A percentile compares a stretch with the other conserved stretches of the same genome.
Conservation (phyloP, 257 asterid species). For the Prunella vulgaris region DNA sequence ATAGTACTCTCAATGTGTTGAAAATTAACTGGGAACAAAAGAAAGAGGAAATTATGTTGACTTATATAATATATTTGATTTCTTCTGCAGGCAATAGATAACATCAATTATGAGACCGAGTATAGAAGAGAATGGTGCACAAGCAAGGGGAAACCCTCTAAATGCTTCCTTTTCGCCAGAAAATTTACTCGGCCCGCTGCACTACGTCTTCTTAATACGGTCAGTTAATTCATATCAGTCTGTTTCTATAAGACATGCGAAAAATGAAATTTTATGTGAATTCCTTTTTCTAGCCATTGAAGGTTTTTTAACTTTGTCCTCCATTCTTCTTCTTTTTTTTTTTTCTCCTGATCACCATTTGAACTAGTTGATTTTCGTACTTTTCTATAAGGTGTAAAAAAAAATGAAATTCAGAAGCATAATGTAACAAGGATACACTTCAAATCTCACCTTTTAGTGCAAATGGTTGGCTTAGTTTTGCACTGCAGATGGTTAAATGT, state of each 20-base stretch:
- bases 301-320: background rate
- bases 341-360: background rate
- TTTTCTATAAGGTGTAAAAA: background rate
- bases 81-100: conserved; percentile 60
- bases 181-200: conserved; percentile 94
- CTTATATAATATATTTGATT: background rate
- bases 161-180: conserved; percentile 90
- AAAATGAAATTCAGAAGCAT: background rate
- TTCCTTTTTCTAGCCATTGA: background rate
- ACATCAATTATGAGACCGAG: conserved; percentile 82
- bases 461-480: background rate
- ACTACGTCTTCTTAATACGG: conserved; percentile 75
- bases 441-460: background rate
- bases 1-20: background rate
- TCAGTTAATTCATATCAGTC: conserved; percentile 26
- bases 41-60: conserved; percentile 1
- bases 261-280: background rate
- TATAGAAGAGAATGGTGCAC: conserved; percentile 97
- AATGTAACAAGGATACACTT: background rate
- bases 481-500: background rate
- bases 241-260: background rate
- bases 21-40: background rate
- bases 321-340: background rate
- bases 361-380: background rate
- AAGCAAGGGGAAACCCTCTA: conserved; percentile 84